Conservation (phyloP, 768 basidiomycete species). For the Suillus subaureus region DNA sequence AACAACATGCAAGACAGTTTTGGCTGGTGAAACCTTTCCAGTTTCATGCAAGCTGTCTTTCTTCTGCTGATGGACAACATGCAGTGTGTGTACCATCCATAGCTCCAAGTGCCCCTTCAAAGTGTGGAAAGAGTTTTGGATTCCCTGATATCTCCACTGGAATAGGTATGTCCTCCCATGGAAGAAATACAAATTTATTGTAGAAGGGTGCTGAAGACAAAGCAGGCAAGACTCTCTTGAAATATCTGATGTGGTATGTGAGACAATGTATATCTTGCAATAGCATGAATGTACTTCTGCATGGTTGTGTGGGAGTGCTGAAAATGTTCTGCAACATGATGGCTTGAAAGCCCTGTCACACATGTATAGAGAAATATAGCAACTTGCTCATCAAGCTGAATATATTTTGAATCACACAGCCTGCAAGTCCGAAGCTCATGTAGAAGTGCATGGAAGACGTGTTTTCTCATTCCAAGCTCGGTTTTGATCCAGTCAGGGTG, state of each 20-base stretch:
- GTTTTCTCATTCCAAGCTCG: slow-evolving; percentile 23
- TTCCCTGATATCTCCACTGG: slow-evolving; percentile 30
- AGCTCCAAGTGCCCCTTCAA: slow-evolving; percentile 31
- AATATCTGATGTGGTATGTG: slow-evolving; percentile 16
- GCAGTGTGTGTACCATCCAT: slow-evolving; percentile 39
- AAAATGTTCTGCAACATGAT: slow-evolving; percentile 17
- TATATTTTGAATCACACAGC: slow-evolving; percentile 19
- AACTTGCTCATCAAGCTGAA: slow-evolving; percentile 16
- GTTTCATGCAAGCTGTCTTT: slow-evolving; percentile 18
- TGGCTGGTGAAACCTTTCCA: no score
- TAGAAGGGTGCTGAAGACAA: not conserved
- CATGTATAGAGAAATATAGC: slow-evolving; percentile 19
- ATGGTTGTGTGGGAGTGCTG: slow-evolving; percentile 12
- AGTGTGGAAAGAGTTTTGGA: slow-evolving; percentile 37
- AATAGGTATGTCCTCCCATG: slow-evolving; percentile 8
- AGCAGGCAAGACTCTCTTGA: slow-evolving; percentile 11
- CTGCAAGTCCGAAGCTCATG: slow-evolving; percentile 17
- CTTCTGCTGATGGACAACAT: slow-evolving; percentile 19
- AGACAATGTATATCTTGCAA: not conserved
- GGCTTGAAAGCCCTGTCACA: slow-evolving; percentile 12
- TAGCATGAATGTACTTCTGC: not conserved
- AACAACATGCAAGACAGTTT: slow-evolving; percentile 16
- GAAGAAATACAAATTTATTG: not conserved
- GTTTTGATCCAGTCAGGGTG: slow-evolving; percentile 23
- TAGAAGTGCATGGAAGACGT: slow-evolving; percentile 26